phyloP scores from a whole-genome alignment of 1,284 basidiomycete species.

The Apiotrichum montevideense region DNA sequence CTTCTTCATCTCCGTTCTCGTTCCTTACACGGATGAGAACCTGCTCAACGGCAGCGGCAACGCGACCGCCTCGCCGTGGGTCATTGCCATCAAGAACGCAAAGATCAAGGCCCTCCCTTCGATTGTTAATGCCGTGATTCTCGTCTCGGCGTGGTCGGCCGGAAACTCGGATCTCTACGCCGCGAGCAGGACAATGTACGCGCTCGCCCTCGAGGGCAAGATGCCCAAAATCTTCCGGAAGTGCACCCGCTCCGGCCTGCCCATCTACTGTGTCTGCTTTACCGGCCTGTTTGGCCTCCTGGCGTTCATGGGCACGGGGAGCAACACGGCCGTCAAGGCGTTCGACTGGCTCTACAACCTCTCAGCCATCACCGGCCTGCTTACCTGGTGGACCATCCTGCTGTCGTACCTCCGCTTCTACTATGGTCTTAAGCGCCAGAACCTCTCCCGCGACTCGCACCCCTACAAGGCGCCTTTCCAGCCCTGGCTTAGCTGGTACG shows the following conservation, averaged over 20 bases:
- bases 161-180: conserved; percentile 75
- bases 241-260: conserved; percentile 69
- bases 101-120: conserved; percentile 61
- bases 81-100: conserved; percentile 70
- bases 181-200: conserved; percentile 74
- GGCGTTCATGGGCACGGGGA: conserved; percentile 51
- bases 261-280: conserved; percentile 56
- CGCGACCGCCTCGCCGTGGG: conserved; percentile 59
- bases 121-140: conserved; percentile 51
- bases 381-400: conserved; percentile 65
- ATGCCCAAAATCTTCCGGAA: conserved; percentile 49
- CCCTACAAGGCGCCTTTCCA: conserved; percentile 50
- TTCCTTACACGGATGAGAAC: conserved; percentile 61
- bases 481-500: conserved; percentile 16
- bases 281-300: conserved; percentile 53
- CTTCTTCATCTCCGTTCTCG: conserved; percentile 62
- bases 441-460: conserved; percentile 53
- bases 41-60: conserved; percentile 56
- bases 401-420: conserved; percentile 69
- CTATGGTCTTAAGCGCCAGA: conserved; percentile 57
- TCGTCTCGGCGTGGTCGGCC: conserved; percentile 76
- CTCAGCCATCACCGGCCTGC: conserved; percentile 62
- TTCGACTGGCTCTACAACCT: conserved; percentile 61
- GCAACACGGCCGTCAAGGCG: conserved; percentile 28
- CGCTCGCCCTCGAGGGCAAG: conserved; percentile 68